Evolutionary conservation across 306 rosid species (phyloP), one percentile per base, ranked within the genome.

Genomic region (Sicyos edulis): DNA sequence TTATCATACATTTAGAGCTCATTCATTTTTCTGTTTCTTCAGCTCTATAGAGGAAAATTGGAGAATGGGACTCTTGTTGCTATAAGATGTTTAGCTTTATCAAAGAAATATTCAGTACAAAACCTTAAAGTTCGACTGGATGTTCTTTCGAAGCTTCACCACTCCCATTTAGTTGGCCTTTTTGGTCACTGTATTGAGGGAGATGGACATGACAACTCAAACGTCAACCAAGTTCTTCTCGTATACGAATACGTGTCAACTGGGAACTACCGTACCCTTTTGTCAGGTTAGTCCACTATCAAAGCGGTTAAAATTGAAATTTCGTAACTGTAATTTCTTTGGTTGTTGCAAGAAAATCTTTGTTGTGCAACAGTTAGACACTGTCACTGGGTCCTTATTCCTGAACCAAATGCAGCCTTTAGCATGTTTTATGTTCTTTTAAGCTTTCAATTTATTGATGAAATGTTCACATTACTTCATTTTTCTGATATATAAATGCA

Each of bases 141-240:
- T 69, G 80, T 84, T 37, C 92, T 92, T 74, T 82, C 98, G 32
- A 92, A 86, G 85, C 89, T 92, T 88, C 92, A 83, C 74, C 96
- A 89, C 80, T 96, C 96, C 22, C 88, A 89, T 82, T 80, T 92
- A 85, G 98, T 90, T 73, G 67, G 84, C 83, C 85, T 92, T 52
- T 82, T 92, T 79, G 98, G 98, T 70, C 85, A 92, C 68, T 86
- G 96, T 78, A 84, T 90, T 20, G 87, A 82, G 73, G 71, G 74
- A 74, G 78, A 81, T 8, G 88, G 83, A 74, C 86, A 77, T 77
- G 91, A 89, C 53, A 85, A 84, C 77, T 79, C 77, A 54, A 78
- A 74, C 75, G 65, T 77, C 78, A 67, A 51, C 75, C 83, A 85
- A 81, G 83, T 88, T 78, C 81, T 82, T 79, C 96, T 92, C 32